Conservation (phyloP, 2,329 filamentous ascomycete species). For the Arthrocladium fulminans region DNA sequence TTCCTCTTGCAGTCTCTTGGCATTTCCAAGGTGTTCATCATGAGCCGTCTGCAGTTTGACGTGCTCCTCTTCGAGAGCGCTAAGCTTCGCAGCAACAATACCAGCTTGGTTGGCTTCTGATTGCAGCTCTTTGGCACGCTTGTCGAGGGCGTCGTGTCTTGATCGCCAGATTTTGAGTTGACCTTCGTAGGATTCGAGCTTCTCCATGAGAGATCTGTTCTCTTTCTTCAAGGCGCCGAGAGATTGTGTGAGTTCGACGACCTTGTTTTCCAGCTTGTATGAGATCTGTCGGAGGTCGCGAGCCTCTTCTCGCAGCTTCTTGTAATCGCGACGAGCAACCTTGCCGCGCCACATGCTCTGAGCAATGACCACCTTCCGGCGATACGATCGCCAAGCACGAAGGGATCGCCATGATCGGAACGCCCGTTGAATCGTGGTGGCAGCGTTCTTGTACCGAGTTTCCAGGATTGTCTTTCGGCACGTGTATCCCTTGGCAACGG, state of each 20-base stretch:
- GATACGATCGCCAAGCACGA: slow-evolving; percentile 75
- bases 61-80: slow-evolving; percentile 93
- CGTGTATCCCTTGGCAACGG: slow-evolving; percentile 83
- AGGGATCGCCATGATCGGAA: slow-evolving; percentile 77
- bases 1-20: slow-evolving; percentile 91
- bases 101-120: slow-evolving; percentile 95
- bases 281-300: slow-evolving; percentile 98
- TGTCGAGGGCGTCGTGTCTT: slow-evolving; percentile 81
- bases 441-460: slow-evolving; percentile 85
- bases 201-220: slow-evolving; percentile 79
- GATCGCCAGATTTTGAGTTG: slow-evolving; percentile 96
- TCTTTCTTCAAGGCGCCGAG: slow-evolving; percentile 86
- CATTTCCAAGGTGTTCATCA: slow-evolving; percentile 80
- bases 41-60: slow-evolving; percentile 79
- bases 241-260: slow-evolving; percentile 92
- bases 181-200: slow-evolving; percentile 91
- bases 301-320: slow-evolving; percentile 84
- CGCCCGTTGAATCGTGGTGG: slow-evolving; percentile 76
- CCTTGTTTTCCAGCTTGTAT: slow-evolving; percentile 99
- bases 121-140: slow-evolving; percentile 85
- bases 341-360: slow-evolving; percentile 91
- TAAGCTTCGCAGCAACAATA: slow-evolving; percentile 81
- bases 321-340: slow-evolving; percentile 72
- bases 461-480: slow-evolving; percentile 88
- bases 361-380: slow-evolving; percentile 77